Evolutionary conservation across 257 asterid species (phyloP).

Genomic region (Plantago ovata): DNA sequence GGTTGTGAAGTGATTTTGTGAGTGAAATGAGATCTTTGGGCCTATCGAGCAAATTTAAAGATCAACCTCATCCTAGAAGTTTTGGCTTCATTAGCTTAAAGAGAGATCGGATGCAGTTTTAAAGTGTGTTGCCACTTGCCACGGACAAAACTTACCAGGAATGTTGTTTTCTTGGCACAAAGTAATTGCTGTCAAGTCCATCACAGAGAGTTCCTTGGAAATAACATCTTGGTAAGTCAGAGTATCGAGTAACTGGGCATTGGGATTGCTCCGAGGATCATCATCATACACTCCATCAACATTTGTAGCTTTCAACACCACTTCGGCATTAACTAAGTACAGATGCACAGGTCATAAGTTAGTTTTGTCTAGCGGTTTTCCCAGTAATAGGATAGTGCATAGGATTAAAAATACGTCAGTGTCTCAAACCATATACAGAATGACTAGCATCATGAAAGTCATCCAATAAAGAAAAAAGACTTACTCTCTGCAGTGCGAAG

Average conservation of each 20-base stretch:
- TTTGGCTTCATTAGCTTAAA: background rate
- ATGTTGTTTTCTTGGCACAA: conserved; percentile 96
- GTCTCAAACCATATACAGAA: background rate
- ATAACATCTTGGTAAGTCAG: conserved; percentile 77
- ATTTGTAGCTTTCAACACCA: conserved; percentile 92
- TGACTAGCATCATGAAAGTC: conserved; percentile 6
- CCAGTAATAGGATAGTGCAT: background rate
- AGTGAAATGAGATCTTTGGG: background rate
- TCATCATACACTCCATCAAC: conserved; percentile 92
- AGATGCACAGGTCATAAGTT: conserved; percentile 13
- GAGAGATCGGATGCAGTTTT: background rate
- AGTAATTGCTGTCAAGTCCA: conserved; percentile 97
- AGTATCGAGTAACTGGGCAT: conserved; percentile 69
- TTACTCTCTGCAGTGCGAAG: conserved; percentile 94
- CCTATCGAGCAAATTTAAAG: background rate
- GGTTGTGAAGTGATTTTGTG: too few relatives aligned
- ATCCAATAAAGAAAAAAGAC: conserved; percentile 25
- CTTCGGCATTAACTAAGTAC: conserved; percentile 83
- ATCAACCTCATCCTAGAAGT: background rate
- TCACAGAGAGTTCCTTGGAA: conserved; percentile 81
- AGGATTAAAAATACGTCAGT: background rate
- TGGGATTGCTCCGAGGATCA: conserved; percentile 65
- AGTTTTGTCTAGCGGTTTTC: background rate
- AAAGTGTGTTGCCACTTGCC: too few relatives aligned
- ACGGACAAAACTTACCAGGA: conserved; percentile 49